Percentiles rank a stretch among this genome's conserved stretches.
Evolutionary conservation across 2,329 filamentous ascomycete species (phyloP).

Genomic region (Cordyceps pruinosa): DNA sequence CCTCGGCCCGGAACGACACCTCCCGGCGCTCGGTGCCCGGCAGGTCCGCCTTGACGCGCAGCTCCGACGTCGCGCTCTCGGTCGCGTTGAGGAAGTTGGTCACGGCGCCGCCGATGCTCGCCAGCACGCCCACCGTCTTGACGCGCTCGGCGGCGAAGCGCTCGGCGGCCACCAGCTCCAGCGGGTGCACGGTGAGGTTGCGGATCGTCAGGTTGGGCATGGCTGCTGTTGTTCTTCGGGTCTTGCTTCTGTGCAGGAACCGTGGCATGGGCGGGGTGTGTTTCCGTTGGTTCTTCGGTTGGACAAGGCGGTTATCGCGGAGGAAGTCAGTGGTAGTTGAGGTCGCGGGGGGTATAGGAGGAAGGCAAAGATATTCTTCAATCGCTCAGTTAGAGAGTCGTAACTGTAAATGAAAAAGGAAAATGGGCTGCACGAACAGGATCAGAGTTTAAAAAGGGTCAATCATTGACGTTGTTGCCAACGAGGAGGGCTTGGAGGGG

Average conservation of each 20-base stretch:
- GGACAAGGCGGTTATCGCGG: too few relatives aligned
- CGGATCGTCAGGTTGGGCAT: conserved; percentile 64
- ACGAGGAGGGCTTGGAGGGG: not conserved
- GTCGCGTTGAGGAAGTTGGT: conserved; percentile 39
- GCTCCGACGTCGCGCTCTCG: conserved; percentile 23
- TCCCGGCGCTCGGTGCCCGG: conserved; percentile 57
- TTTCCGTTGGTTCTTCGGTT: not conserved
- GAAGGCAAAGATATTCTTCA: too few relatives aligned
- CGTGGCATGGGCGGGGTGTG: not conserved
- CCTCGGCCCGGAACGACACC: conserved; percentile 54
- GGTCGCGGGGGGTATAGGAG: too few relatives aligned
- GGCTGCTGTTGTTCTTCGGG: not conserved
- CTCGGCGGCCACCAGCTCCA: conserved; percentile 67
- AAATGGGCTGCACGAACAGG: not conserved
- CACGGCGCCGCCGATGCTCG: conserved; percentile 38
- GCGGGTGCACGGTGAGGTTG: conserved; percentile 68
- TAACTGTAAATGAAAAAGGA: not conserved
- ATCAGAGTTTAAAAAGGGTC: not conserved
- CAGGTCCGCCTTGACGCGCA: conserved; percentile 46
- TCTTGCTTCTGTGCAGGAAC: not conserved
- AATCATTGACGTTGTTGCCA: not conserved
- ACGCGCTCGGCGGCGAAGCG: conserved; percentile 53
- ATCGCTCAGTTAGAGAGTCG: too few relatives aligned
- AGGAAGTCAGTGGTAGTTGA: too few relatives aligned
- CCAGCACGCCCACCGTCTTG: conserved; percentile 36